phyloP scores from a whole-genome alignment of 73 alveolate genomes.

The Durusdinium trenchii region DNA sequence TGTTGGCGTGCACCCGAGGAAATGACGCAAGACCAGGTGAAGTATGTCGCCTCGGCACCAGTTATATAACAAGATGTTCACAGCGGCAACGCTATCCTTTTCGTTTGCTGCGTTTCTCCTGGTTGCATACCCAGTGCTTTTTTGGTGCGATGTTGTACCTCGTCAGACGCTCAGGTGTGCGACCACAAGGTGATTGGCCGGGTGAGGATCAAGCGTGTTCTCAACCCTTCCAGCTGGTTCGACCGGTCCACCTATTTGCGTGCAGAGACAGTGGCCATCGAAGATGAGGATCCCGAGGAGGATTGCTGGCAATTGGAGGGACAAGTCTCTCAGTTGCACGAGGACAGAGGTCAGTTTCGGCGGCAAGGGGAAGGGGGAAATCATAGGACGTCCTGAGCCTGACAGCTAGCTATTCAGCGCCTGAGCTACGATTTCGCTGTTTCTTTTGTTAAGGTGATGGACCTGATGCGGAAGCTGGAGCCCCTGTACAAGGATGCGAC shows the following conservation, averaged over 20 bases:
- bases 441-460: slow-evolving; percentile 41
- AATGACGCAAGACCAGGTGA: slow-evolving; percentile 70
- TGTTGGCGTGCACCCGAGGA: too few relatives aligned
- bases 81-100: too few relatives aligned
- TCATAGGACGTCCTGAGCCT: background rate
- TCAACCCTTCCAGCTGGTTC: slow-evolving; percentile 83
- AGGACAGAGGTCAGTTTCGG: background rate
- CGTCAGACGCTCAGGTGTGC: slow-evolving; percentile 17
- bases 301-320: slow-evolving; percentile 64
- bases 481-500: slow-evolving; percentile 57
- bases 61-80: background rate
- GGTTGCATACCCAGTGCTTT: too few relatives aligned
- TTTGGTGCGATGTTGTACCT: background rate
- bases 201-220: slow-evolving; percentile 72
- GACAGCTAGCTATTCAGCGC: background rate
- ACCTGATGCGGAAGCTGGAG: slow-evolving; percentile 51
- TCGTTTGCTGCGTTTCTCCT: too few relatives aligned
- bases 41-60: background rate
- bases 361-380: background rate
- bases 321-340: background rate
- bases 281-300: slow-evolving; percentile 52
- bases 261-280: slow-evolving; percentile 62
- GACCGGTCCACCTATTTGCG: slow-evolving; percentile 65
- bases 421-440: background rate
- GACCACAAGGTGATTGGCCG: slow-evolving; percentile 94